Evolutionary conservation across 2,329 filamentous ascomycete species (phyloP).

Genomic region (Xylaria sp.): DNA sequence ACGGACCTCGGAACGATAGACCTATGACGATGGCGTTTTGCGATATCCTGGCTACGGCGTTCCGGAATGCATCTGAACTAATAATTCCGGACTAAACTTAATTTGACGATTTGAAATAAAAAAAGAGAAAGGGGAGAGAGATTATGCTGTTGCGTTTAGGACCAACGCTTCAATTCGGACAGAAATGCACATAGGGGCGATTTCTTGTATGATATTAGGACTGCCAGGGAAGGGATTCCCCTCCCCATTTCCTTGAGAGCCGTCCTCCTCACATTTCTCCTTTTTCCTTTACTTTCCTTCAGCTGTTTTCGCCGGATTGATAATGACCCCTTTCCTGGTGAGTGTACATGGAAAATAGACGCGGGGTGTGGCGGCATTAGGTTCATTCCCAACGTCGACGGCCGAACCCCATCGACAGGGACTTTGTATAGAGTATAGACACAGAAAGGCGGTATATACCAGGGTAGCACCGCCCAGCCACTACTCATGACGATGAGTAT

Average conservation of each 20-base stretch:
- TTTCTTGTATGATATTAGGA: background rate
- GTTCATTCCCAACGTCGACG: background rate
- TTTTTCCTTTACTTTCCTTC: background rate
- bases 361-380: conserved; percentile 5
- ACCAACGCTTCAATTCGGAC: conserved; percentile 1
- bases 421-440: conserved; percentile 29
- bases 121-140: background rate
- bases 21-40: conserved; percentile 24
- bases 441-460: conserved; percentile 5
- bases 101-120: conserved; percentile 6
- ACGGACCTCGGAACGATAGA: conserved; percentile 14
- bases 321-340: conserved; percentile 7
- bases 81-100: conserved; percentile 13
- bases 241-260: no score
- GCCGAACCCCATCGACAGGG: background rate
- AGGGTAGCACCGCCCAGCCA: background rate
- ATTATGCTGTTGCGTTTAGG: background rate
- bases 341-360: conserved; percentile 26
- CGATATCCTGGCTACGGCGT: conserved; percentile 30
- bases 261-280: background rate
- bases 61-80: conserved; percentile 20
- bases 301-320: background rate
- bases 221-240: background rate
- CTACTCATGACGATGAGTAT: background rate
- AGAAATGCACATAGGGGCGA: conserved; percentile 4